phyloP scores from a whole-genome alignment of 2,329 filamentous ascomycete genomes.

The Pseudogymnoascus verrucosus region DNA sequence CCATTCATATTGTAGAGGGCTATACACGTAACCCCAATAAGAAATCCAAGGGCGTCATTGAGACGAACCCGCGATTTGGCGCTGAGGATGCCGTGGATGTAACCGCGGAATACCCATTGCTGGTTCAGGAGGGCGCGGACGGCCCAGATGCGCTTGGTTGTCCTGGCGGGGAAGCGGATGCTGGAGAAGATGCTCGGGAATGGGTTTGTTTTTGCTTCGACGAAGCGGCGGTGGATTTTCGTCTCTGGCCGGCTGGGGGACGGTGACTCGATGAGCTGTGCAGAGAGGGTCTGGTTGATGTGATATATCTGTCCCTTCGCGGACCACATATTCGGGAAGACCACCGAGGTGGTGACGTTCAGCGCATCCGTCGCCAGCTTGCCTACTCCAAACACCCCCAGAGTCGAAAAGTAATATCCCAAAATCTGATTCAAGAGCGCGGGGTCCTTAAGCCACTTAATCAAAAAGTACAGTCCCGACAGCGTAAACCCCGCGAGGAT shows the following conservation, averaged over 20 bases:
- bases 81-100: constrained; percentile 20
- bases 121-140: constrained; percentile 42
- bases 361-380: constrained; percentile 67
- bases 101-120: constrained; percentile 38
- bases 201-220: constrained; percentile 30
- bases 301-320: constrained; percentile 42
- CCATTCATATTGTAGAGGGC: constrained; percentile 23
- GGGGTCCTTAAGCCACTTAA: constrained; percentile 81
- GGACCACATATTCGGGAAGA: constrained; percentile 67
- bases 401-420: constrained; percentile 71
- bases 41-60: constrained; percentile 23
- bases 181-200: constrained; percentile 33
- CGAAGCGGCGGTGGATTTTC: constrained; percentile 14
- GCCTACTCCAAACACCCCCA: constrained; percentile 70
- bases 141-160: constrained; percentile 38
- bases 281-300: constrained; percentile 30
- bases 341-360: constrained; percentile 53
- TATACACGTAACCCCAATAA: constrained; percentile 22
- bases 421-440: constrained; percentile 74
- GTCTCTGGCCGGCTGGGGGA: constrained; percentile 7
- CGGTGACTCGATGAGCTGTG: constrained; percentile 22
- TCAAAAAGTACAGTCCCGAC: constrained; percentile 72
- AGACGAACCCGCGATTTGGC: constrained; percentile 18
- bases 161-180: constrained; percentile 22
- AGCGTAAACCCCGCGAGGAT: constrained; percentile 66